Evolutionary conservation across 805 yeast genomes (phyloP).

Genomic region (Myxozyma vanderwaltii): DNA sequence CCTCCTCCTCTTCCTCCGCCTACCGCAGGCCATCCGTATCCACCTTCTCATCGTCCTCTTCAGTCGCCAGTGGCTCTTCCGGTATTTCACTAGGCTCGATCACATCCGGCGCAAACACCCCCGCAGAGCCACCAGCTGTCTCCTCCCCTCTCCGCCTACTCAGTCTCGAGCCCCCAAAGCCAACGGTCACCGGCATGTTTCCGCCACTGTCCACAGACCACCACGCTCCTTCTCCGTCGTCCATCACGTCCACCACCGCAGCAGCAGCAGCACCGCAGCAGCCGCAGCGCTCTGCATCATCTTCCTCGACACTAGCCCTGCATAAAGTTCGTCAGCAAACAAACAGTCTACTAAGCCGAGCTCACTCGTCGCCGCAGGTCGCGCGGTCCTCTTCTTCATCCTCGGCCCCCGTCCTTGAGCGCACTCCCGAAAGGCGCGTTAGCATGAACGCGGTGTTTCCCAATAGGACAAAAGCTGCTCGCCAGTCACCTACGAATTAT

Average conservation of each 20-base stretch:
- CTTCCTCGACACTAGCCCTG: conserved; percentile 1
- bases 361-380: conserved; percentile 9
- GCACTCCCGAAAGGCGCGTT: conserved; percentile 11
- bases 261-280: conserved; percentile 3
- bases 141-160: not conserved
- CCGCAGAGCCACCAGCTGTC: not conserved
- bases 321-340: not conserved
- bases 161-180: not conserved
- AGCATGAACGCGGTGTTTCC: not conserved
- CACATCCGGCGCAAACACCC: conserved; percentile 4
- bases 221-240: not conserved
- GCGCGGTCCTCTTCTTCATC: not conserved
- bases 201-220: not conserved
- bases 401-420: not conserved
- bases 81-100: conserved; percentile 3
- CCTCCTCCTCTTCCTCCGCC: not conserved
- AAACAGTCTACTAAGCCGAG: not conserved
- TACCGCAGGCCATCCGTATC: conserved; percentile 17
- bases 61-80: conserved; percentile 16
- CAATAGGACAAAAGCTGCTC: conserved; percentile 1
- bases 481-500: conserved; percentile 26
- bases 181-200: not conserved
- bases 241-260: not conserved
- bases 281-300: conserved; percentile 4
- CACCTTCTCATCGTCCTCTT: conserved; percentile 23